phyloP scores from a whole-genome alignment of 2,329 filamentous ascomycete species.

The Fusarium heterosporum region DNA sequence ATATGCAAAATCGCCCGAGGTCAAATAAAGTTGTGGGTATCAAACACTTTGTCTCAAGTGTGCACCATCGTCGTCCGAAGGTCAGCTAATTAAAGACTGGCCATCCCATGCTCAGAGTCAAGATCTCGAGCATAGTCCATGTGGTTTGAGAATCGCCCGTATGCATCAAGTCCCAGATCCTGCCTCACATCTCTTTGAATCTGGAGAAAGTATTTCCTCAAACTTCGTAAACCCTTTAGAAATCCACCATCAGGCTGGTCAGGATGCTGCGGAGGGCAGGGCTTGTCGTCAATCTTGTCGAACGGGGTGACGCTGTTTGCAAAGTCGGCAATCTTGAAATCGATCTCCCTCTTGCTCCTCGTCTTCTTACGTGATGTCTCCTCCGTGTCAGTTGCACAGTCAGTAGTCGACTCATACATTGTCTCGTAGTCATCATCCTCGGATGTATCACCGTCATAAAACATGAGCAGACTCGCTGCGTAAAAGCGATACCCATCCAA shows the following conservation, averaged over 20 bases:
- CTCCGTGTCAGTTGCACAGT: slow-evolving; percentile 69
- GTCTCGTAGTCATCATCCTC: slow-evolving; percentile 64
- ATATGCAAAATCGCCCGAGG: slow-evolving; percentile 15
- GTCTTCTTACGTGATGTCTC: slow-evolving; percentile 61
- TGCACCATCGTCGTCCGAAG: slow-evolving; percentile 11
- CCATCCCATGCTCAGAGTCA: slow-evolving; percentile 50
- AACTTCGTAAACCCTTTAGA: slow-evolving; percentile 81
- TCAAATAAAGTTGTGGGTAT: slow-evolving; percentile 35
- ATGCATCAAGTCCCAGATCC: slow-evolving; percentile 61
- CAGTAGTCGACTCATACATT: slow-evolving; percentile 67
- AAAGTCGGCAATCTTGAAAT: slow-evolving; percentile 98
- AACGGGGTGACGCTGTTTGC: slow-evolving; percentile 95
- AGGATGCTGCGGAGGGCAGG: slow-evolving; percentile 85
- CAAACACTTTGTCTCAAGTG: slow-evolving; percentile 29
- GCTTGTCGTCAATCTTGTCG: slow-evolving; percentile 71
- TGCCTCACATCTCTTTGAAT: slow-evolving; percentile 82
- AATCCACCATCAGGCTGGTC: slow-evolving; percentile 89
- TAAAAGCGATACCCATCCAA: slow-evolving; percentile 93
- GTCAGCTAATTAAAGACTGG: slow-evolving; percentile 49
- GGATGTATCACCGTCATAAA: slow-evolving; percentile 87
- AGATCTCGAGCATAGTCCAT: slow-evolving; percentile 42
- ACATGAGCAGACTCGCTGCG: slow-evolving; percentile 91
- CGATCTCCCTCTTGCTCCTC: slow-evolving; percentile 72
- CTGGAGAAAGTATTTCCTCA: slow-evolving; percentile 85
- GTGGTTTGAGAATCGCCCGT: slow-evolving; percentile 43